Percentiles rank a stretch among this genome's conserved stretches.
Evolutionary conservation across 2,329 filamentous ascomycete genomes (phyloP).

Genomic region (Trichoderma sp.): DNA sequence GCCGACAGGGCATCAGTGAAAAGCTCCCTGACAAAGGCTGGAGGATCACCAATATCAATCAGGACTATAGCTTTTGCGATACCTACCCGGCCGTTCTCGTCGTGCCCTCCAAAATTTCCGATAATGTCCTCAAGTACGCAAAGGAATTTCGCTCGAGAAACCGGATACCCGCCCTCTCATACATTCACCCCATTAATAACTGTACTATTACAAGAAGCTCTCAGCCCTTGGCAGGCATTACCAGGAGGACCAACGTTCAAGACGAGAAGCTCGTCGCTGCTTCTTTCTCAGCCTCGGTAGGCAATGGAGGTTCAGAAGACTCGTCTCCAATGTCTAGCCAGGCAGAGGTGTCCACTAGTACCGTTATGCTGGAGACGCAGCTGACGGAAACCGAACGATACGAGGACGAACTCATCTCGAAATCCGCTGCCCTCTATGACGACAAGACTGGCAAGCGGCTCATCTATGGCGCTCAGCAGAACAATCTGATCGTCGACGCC

Average conservation of each 20-base stretch:
- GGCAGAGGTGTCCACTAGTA: slow-evolving; percentile 46
- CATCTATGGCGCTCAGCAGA: slow-evolving; percentile 89
- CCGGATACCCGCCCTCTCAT: slow-evolving; percentile 86
- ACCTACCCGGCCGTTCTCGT: slow-evolving; percentile 87
- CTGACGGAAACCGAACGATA: slow-evolving; percentile 63
- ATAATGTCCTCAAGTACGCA: slow-evolving; percentile 94
- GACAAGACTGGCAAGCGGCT: slow-evolving; percentile 62
- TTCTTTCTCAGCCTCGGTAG: slow-evolving; percentile 66
- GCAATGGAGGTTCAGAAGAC: slow-evolving; percentile 34
- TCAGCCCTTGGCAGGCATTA: slow-evolving; percentile 84
- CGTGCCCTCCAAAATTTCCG: slow-evolving; percentile 89
- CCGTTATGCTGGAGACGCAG: slow-evolving; percentile 47
- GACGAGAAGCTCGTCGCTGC: slow-evolving; percentile 92
- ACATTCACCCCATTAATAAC: slow-evolving; percentile 95
- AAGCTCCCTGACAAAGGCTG: slow-evolving; percentile 79
- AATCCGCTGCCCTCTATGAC: slow-evolving; percentile 47
- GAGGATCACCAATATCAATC: slow-evolving; percentile 88
- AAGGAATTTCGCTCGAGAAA: slow-evolving; percentile 84
- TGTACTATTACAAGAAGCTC: slow-evolving; percentile 95
- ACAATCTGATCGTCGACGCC: slow-evolving; percentile 94
- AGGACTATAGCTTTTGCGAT: slow-evolving; percentile 85
- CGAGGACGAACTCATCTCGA: slow-evolving; percentile 66
- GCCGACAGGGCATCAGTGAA: slow-evolving; percentile 80
- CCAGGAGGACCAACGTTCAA: slow-evolving; percentile 87
- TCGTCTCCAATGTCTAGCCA: slow-evolving; percentile 47